Evolutionary conservation across 768 basidiomycete genomes (phyloP).

Genomic region (Suillus weaverae): DNA sequence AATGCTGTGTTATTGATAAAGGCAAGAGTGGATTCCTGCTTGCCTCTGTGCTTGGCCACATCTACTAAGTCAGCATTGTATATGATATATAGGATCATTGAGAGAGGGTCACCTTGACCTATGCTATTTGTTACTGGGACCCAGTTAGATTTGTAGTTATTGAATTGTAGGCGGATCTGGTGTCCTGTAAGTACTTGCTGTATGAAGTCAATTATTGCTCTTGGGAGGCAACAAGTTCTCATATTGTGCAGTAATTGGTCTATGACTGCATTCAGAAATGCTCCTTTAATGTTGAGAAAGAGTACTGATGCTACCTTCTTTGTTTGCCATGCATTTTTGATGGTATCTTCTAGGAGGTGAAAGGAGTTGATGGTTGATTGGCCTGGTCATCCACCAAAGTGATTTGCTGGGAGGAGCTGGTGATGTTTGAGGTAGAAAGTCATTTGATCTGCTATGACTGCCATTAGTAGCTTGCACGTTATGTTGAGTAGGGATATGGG

Average conservation of each 20-base stretch:
- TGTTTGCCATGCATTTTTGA: no score
- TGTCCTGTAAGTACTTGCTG: slow-evolving; percentile 16
- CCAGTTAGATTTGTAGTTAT: slow-evolving; percentile 23
- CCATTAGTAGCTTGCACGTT: slow-evolving; percentile 15
- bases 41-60: background rate
- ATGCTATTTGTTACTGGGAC: slow-evolving; percentile 23
- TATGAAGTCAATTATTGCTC: slow-evolving; percentile 17
- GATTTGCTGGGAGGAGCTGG: no score
- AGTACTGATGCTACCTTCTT: no score
- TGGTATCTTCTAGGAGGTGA: background rate
- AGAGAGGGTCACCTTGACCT: slow-evolving; percentile 29
- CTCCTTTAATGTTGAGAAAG: no score
- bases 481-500: slow-evolving; percentile 26
- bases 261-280: no score
- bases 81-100: slow-evolving; percentile 25
- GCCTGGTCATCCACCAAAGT: no score
- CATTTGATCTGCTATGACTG: no score
- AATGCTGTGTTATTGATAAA: slow-evolving; percentile 31
- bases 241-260: no score
- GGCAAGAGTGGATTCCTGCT: background rate
- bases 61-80: slow-evolving; percentile 25
- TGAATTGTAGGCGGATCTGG: slow-evolving; percentile 26
- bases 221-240: slow-evolving; percentile 10
- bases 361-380: no score
- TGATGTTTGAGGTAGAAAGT: no score